phyloP scores from a whole-genome alignment of 139 green algal species.

The Chlamydomonas asymmetrica region DNA sequence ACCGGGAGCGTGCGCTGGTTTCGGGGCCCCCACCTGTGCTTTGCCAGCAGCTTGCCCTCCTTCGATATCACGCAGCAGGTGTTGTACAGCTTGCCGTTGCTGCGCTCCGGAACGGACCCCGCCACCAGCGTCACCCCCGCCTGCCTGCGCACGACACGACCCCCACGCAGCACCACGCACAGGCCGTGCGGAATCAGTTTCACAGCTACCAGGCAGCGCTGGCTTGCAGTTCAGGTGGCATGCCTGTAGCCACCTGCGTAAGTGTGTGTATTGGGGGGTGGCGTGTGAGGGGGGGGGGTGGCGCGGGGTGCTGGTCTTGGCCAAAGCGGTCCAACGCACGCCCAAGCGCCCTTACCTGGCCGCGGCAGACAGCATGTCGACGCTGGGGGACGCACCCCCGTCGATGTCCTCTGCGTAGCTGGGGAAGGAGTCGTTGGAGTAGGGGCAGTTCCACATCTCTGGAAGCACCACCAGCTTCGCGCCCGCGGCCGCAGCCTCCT shows the following conservation, averaged over 20 bases:
- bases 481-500: slow-evolving; percentile 64
- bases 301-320: too few species aligned
- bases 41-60: slow-evolving; percentile 79
- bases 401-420: slow-evolving; percentile 91
- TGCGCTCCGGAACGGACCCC: slow-evolving; percentile 85
- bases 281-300: too few species aligned
- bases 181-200: too few species aligned
- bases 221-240: too few species aligned
- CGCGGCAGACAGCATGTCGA: slow-evolving; percentile 24
- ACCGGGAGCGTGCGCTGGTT: too few species aligned
- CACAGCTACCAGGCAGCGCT: too few species aligned
- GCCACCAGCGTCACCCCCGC: slow-evolving; percentile 65
- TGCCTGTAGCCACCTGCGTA: too few species aligned
- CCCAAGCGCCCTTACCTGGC: not conserved
- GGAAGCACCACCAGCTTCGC: slow-evolving; percentile 85
- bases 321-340: too few species aligned
- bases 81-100: slow-evolving; percentile 88
- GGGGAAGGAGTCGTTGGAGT: slow-evolving; percentile 94
- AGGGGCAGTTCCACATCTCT: slow-evolving; percentile 98
- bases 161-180: not conserved
- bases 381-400: slow-evolving; percentile 47
- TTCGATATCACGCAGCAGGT: slow-evolving; percentile 92
- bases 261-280: too few species aligned
- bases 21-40: slow-evolving; percentile 73
- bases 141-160: not conserved